A percentile compares a stretch with the other conserved stretches of the same genome.
These are phyloP conservation scores for Thielaviopsis musarum DNA, from an alignment of 2,329 filamentous ascomycete species.

Conservation along the genomic window DNA sequence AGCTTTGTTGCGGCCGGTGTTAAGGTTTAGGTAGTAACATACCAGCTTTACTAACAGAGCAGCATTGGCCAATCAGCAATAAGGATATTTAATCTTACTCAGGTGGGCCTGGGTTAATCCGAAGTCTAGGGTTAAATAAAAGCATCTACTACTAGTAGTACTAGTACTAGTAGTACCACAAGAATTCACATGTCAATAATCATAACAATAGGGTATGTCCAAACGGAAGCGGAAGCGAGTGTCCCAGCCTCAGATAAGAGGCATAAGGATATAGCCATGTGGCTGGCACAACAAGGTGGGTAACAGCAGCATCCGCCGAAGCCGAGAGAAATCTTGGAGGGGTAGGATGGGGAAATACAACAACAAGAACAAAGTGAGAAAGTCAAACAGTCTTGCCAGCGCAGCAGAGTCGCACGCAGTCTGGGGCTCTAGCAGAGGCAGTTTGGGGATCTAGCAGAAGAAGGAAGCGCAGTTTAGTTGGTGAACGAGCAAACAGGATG, in stretches of 20 bases:
- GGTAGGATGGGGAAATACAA: neutral
- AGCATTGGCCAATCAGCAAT: too few species aligned
- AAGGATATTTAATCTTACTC: too few species aligned
- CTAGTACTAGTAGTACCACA: too few species aligned
- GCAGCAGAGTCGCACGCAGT: neutral
- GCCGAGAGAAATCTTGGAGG: neutral
- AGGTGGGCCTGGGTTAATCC: too few species aligned
- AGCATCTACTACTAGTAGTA: too few species aligned
- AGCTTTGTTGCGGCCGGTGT: too few species aligned
- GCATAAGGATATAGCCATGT: neutral
- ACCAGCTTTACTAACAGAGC: too few species aligned
- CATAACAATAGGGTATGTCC: neutral
- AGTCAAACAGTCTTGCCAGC: neutral
- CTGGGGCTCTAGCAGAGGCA: neutral
- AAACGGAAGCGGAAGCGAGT: neutral
- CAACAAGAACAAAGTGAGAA: neutral
- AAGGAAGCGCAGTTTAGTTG: neutral
- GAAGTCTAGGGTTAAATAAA: too few species aligned
- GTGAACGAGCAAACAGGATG: too few species aligned
- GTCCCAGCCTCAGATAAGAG: neutral
- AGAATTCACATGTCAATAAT: conserved; percentile 1
- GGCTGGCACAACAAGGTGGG: neutral
- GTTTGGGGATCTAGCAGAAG: neutral
- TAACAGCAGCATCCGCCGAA: neutral
- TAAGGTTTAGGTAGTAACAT: too few species aligned